These are phyloP conservation scores for Nicotiana sylvestris DNA, from an alignment of 257 asterid genomes.

Conservation along the genomic window DNA sequence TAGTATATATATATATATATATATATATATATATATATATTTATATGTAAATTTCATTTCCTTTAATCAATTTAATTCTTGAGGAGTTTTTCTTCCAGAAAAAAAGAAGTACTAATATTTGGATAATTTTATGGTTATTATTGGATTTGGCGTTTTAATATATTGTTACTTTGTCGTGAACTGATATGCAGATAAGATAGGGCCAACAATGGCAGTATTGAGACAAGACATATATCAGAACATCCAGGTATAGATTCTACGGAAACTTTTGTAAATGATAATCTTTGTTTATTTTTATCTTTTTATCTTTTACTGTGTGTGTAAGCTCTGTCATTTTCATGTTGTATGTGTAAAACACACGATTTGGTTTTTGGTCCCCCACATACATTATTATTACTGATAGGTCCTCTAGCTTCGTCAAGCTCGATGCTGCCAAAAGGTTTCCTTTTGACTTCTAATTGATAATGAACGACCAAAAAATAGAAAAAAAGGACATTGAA, in stretches of 20 bases:
- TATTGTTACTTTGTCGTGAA: neutral
- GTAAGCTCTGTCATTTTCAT: conserved; percentile 28
- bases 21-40: no score
- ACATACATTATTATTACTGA: neutral
- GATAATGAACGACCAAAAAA: neutral
- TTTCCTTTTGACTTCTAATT: neutral
- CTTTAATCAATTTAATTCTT: neutral
- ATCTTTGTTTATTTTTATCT: neutral
- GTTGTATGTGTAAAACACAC: conserved; percentile 41
- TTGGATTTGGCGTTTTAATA: neutral
- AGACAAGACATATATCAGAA: conserved; percentile 81
- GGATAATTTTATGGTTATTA: neutral
- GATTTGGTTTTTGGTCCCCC: conserved; percentile 17
- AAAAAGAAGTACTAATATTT: neutral
- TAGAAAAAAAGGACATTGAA: no score
- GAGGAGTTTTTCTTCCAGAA: neutral
- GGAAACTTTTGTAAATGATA: neutral
- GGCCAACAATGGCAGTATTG: conserved; percentile 91
- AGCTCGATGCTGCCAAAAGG: neutral
- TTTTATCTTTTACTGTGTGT: neutral
- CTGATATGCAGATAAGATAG: conserved; percentile 79
- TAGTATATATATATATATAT: neutral
- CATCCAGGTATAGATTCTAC: conserved; percentile 45
- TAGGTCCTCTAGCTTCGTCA: neutral
- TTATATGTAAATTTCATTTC: no score